Evolutionary conservation across 2,329 filamentous ascomycete species (phyloP).

Genomic region (Moelleriella libera): DNA sequence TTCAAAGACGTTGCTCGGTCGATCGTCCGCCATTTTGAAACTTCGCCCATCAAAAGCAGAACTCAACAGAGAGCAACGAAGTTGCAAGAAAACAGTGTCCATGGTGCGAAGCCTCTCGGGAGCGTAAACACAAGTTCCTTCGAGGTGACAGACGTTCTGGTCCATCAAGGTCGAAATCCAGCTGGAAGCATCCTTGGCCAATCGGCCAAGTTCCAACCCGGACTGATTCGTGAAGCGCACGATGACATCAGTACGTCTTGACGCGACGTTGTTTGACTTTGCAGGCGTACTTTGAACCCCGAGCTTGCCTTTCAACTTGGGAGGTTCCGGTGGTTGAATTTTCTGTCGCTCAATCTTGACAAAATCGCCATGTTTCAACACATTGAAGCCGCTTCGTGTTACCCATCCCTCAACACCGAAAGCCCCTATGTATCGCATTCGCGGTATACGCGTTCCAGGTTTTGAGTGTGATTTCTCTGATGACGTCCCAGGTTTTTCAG

Average conservation of each 20-base stretch:
- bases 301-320: slow-evolving; percentile 29
- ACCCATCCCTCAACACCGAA: slow-evolving; percentile 90
- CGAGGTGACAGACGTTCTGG: slow-evolving; percentile 75
- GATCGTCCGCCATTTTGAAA: slow-evolving; percentile 53
- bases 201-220: slow-evolving; percentile 72
- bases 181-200: slow-evolving; percentile 73
- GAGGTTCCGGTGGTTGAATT: slow-evolving; percentile 42
- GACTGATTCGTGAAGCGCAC: slow-evolving; percentile 75
- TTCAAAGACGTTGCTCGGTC: slow-evolving; percentile 62
- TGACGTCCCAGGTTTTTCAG: background rate
- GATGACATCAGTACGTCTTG: slow-evolving; percentile 66
- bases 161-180: slow-evolving; percentile 93
- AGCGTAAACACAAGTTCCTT: slow-evolving; percentile 77
- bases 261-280: slow-evolving; percentile 32
- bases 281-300: slow-evolving; percentile 16
- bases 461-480: background rate
- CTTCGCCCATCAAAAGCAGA: slow-evolving; percentile 53
- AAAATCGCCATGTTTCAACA: slow-evolving; percentile 70
- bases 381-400: slow-evolving; percentile 62
- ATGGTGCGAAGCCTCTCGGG: slow-evolving; percentile 77
- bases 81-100: slow-evolving; percentile 85
- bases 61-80: slow-evolving; percentile 62
- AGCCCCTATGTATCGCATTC: slow-evolving; percentile 65
- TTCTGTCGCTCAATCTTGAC: slow-evolving; percentile 80
- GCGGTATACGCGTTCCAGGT: slow-evolving; percentile 16